Base-by-base conservation (phyloP, 306 rosid species). In the Echinosophora koreensis region DNA sequence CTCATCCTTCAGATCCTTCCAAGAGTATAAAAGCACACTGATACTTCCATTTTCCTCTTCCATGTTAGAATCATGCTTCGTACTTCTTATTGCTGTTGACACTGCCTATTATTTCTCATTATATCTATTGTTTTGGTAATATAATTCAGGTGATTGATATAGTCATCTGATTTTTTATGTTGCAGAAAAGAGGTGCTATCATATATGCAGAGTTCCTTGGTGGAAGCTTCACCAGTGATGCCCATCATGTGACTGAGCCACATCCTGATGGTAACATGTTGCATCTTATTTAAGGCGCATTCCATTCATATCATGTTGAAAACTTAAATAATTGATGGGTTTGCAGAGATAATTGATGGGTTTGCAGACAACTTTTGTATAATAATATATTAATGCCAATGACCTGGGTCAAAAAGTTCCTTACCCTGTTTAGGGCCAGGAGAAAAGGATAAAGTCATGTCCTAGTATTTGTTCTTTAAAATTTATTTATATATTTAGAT, bases 151-250 rank as follows among this genome's bases (percentile, higher is more conserved):
- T 55, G 34, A 50, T 58, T 64, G 37, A 18, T 58, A 51, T 64
- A 14, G 57, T 39, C 50, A 37, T 17, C 64, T 80, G 27, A 55
- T 62, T 28, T 82, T 46, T 77, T 12, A 44, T 69, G 65, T 82
- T 82, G 67, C 84, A 91, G 96, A 81, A 77, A 84, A 86, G 98
- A 86, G 97, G 97, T 66, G 96, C 97, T 59, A 86, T 78, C 55
- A 93, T 93, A 70, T 89, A 89, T 80, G 98, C 97, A 15, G 98
- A 93, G 80, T 93, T 91, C 79, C 97, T 91, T 12, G 98, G 98
- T 71, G 98, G 98, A 83, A 89, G 97, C 83, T 88, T 91, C 88
- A 83, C 93, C 16, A 79, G 85, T 46, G 98, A 93, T 81, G 97
- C 98, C 35, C 87, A 89, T 84, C 97, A 93, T 85, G 68, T 91